Base-by-base conservation (phyloP, 306 rosid species). In the Gynostemma pentaphyllum region DNA sequence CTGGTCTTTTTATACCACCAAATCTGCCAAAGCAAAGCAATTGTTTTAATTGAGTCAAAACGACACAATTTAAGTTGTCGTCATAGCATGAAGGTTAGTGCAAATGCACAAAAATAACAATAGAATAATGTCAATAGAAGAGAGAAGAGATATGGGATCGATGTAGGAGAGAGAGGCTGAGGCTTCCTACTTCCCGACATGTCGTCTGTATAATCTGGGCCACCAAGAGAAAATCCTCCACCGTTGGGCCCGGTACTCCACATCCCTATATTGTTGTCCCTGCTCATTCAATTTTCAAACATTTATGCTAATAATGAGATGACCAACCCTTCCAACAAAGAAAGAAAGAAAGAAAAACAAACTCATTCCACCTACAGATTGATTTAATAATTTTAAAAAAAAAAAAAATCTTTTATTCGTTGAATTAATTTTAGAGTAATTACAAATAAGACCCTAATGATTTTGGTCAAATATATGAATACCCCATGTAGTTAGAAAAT, bases 191-290 rank as follows among this genome's bases (percentile, higher is more conserved):
- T 82, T 49, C 68, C 81, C 27, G 80, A 79, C 87, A 74, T 70
- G 18, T 82, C 84, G 76, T 82, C 87, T 7, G 81, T 74, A 30
- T 73, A 82, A 10, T 82, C 87, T 7, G 73, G 76, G 2, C 77
- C 87, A 1, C 68, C 78, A 7, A 74, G 27, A 14, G 60, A 74
- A 8, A 16, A 39, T 29, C 61, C 78, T 1, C 67, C 79, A 2
- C 52, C 73, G 10, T 78, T 70, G 63, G 80, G 67, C 42, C 75
- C 82, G 18, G 82, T 74, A 54, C 67, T 74, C 87, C 87, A 82
- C 80, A 70, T 82, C 32, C 87, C 87, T 67, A 82, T 22, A 48
- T 79, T 82, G 68, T 82, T 82, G 75, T 76, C 84, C 77, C 85
- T 80, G 75, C 15, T 34, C 66, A 68, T 50, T 30, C 55, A 5